A percentile compares a stretch with the other conserved stretches of the same genome.
Evolutionary conservation across 2,329 filamentous ascomycete genomes (phyloP).

Genomic region (Microsporum canis): DNA sequence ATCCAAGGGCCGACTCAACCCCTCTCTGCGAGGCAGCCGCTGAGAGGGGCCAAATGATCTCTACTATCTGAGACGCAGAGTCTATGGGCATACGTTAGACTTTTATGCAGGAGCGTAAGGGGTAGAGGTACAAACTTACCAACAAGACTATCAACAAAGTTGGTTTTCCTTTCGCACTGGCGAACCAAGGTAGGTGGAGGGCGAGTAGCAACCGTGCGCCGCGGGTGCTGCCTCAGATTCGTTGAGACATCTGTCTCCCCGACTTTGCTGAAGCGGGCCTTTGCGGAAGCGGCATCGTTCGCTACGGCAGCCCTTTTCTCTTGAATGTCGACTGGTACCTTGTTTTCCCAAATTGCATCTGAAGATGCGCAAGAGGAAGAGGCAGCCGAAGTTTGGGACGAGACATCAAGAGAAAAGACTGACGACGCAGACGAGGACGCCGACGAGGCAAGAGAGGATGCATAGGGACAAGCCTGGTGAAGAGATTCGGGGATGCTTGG

Average conservation of each 20-base stretch:
- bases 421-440: constrained; percentile 67
- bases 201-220: constrained; percentile 43
- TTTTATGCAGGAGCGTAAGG: constrained; percentile 23
- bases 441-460: constrained; percentile 59
- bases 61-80: constrained; percentile 93
- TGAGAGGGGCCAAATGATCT: constrained; percentile 91
- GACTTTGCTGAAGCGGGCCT: neutral
- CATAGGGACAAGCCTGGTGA: constrained; percentile 42
- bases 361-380: constrained; percentile 54
- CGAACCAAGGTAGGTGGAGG: constrained; percentile 66
- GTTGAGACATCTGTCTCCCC: constrained; percentile 24
- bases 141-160: constrained; percentile 93
- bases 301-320: constrained; percentile 22
- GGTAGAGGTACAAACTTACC: constrained; percentile 57
- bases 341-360: constrained; percentile 39
- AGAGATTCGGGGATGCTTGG: constrained; percentile 24
- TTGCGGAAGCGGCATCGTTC: constrained; percentile 22
- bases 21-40: constrained; percentile 59
- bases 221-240: constrained; percentile 37
- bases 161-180: constrained; percentile 83
- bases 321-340: constrained; percentile 20
- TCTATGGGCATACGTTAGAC: constrained; percentile 47
- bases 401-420: constrained; percentile 60
- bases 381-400: constrained; percentile 54
- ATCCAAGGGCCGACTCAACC: constrained; percentile 48